Percentiles rank a stretch among this genome's conserved stretches.
These are phyloP conservation scores for Dissoconium aciculare DNA, from an alignment of 2,329 filamentous ascomycete genomes.

Conservation along the genomic window DNA sequence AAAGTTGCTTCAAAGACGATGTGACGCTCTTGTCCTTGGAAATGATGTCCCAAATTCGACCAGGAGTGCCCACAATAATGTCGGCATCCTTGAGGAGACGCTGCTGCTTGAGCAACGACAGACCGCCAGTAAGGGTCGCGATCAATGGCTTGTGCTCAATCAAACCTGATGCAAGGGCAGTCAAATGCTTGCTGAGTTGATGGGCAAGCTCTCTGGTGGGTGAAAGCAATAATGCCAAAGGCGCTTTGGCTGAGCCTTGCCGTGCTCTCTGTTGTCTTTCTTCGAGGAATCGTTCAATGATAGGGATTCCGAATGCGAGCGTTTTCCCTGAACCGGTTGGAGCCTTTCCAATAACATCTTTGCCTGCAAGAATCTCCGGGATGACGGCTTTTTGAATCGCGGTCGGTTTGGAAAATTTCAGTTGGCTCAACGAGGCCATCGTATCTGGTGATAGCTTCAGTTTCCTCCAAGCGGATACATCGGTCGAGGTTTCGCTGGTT, in stretches of 20 bases:
- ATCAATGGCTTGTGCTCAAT: constrained; percentile 43
- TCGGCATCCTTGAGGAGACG: constrained; percentile 71
- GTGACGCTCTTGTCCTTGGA: constrained; percentile 58
- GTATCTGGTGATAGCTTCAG: constrained; percentile 59
- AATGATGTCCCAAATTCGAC: constrained; percentile 86
- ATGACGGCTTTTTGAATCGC: constrained; percentile 67
- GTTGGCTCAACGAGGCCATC: constrained; percentile 57
- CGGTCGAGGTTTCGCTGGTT: constrained; percentile 43
- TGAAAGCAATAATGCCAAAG: constrained; percentile 68
- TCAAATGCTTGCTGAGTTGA: constrained; percentile 74
- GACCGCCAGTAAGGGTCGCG: constrained; percentile 79
- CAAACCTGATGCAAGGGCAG: constrained; percentile 53
- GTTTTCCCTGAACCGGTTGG: constrained; percentile 96
- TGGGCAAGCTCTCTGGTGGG: constrained; percentile 89
- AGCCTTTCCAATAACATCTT: constrained; percentile 90
- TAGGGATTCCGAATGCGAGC: constrained; percentile 83
- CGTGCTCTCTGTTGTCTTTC: constrained; percentile 18
- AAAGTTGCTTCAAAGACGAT: constrained; percentile 53
- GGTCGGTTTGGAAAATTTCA: constrained; percentile 71
- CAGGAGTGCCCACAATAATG: constrained; percentile 73
- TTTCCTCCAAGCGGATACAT: constrained; percentile 64
- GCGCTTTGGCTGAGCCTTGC: constrained; percentile 23
- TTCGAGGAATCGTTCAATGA: constrained; percentile 68
- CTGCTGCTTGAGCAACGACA: constrained; percentile 91
- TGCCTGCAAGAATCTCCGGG: constrained; percentile 64